Conservation (phyloP, 345 rosid genomes). For the Lepidium didymum region DNA sequence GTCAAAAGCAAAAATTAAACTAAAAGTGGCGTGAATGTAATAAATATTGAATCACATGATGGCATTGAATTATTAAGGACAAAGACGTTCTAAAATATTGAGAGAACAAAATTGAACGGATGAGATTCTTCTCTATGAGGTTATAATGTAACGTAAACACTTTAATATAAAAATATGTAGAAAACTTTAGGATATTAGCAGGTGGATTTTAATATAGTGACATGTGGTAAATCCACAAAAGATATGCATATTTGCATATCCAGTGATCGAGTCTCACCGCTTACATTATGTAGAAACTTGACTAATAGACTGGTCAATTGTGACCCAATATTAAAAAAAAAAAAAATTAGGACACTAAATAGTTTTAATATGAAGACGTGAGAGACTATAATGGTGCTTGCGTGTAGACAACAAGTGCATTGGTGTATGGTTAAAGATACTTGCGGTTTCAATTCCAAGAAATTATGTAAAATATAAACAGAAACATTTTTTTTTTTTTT, state of each 20-base stretch:
- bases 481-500: neutral
- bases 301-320: too few relatives aligned
- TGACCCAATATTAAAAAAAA: too few relatives aligned
- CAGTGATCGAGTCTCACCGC: too few relatives aligned
- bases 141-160: neutral
- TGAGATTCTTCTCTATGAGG: neutral
- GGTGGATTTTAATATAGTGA: too few relatives aligned
- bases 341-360: neutral
- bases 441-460: neutral
- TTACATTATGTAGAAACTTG: too few relatives aligned
- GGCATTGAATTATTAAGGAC: slow-evolving; percentile 8
- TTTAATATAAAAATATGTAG: neutral
- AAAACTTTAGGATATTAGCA: neutral
- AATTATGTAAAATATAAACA: neutral
- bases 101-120: neutral
- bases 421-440: neutral
- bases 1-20: slow-evolving; percentile 1
- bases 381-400: slow-evolving; percentile 3
- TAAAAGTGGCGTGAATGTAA: slow-evolving; percentile 9
- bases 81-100: neutral
- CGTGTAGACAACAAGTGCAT: neutral
- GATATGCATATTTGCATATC: too few relatives aligned
- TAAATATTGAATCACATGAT: slow-evolving; percentile 19
- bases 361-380: neutral
- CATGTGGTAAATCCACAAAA: too few relatives aligned